Evolutionary conservation across 495 filamentous ascomycete species (phyloP).

Genomic region (Neurospora sp.): DNA sequence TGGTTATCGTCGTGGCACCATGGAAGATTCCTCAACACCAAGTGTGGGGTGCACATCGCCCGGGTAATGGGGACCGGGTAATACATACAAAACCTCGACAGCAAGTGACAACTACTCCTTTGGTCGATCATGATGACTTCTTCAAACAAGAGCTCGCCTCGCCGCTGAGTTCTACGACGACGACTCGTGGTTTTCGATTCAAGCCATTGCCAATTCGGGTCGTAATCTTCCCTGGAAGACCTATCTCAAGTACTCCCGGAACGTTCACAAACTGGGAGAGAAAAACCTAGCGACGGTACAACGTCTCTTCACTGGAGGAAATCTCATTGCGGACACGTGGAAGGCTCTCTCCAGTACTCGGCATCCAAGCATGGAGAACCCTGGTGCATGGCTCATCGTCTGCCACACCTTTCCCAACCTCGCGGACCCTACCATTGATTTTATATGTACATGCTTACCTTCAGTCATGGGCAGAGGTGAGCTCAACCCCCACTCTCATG

Average conservation of each 20-base stretch:
- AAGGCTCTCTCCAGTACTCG: constrained; percentile 58
- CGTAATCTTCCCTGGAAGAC: constrained; percentile 49
- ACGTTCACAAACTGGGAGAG: constrained; percentile 60
- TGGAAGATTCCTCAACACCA: not conserved
- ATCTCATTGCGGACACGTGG: constrained; percentile 62
- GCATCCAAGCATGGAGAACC: constrained; percentile 56
- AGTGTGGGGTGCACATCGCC: not conserved
- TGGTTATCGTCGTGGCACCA: not conserved
- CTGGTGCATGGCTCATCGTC: constrained; percentile 68
- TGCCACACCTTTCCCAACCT: constrained; percentile 67
- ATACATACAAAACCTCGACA: not conserved
- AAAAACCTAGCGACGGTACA: constrained; percentile 43
- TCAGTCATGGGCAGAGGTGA: not conserved
- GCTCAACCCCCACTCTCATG: not conserved
- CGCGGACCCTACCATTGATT: constrained; percentile 42
- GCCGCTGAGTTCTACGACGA: constrained; percentile 64
- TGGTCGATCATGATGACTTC: not conserved
- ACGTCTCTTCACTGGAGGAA: constrained; percentile 53
- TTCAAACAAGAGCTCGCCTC: constrained; percentile 41
- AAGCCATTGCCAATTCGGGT: constrained; percentile 51
- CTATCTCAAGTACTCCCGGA: constrained; percentile 74
- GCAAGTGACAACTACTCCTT: not conserved
- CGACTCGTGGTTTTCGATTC: constrained; percentile 67
- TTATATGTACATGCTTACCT: not conserved
- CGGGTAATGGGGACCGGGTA: not conserved